A percentile compares a stretch with the other conserved stretches of the same genome.
Conservation (phyloP, 2,329 filamentous ascomycete genomes). For the Pestalotiopsis fici region DNA sequence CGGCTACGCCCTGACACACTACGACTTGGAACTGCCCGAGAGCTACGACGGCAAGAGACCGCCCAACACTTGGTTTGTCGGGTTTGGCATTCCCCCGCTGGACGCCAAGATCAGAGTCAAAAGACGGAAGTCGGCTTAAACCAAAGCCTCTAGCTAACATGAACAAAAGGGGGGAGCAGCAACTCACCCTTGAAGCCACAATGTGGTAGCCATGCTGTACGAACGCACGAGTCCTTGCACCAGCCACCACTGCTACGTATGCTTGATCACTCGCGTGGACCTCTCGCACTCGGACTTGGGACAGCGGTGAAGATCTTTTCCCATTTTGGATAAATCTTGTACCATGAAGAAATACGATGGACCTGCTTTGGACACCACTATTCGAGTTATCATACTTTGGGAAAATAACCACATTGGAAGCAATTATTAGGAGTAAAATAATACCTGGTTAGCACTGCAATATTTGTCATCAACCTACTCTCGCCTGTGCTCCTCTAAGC, state of each 20-base stretch:
- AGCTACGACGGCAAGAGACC: slow-evolving; percentile 20
- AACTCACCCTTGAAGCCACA: neutral
- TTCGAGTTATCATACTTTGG: neutral
- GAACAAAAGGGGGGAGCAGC: neutral
- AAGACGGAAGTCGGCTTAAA: slow-evolving; percentile 9
- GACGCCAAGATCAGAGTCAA: slow-evolving; percentile 18
- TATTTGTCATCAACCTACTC: no score
- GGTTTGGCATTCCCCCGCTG: slow-evolving; percentile 17
- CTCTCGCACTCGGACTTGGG: neutral
- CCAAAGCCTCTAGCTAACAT: neutral
- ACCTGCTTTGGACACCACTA: neutral
- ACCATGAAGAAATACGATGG: neutral
- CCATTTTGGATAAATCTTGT: neutral
- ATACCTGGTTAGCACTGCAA: no score
- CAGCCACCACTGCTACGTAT: neutral
- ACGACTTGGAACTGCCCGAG: slow-evolving; percentile 34
- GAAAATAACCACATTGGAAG: neutral
- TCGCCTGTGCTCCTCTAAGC: no score
- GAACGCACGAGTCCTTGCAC: neutral
- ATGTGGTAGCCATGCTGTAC: neutral
- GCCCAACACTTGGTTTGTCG: slow-evolving; percentile 17
- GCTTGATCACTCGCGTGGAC: neutral
- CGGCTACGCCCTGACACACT: slow-evolving; percentile 24
- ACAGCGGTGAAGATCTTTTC: neutral
- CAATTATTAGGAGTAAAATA: no score